Percentiles rank a stretch among this genome's conserved stretches.
Conservation (phyloP, 306 rosid species). For the Inga oerstediana region DNA sequence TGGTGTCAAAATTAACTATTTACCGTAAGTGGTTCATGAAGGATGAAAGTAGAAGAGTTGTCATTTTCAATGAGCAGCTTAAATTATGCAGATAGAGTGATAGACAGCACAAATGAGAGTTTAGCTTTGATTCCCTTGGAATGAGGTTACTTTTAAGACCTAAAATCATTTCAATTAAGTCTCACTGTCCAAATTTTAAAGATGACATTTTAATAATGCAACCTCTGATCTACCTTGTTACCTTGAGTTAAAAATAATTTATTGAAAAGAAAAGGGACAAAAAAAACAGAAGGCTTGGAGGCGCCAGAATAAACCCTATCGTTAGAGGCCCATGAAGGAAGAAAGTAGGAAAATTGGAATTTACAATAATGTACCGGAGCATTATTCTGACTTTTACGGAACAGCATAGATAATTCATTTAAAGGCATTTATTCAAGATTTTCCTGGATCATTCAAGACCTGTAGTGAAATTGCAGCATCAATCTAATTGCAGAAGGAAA, state of each 20-base stretch:
- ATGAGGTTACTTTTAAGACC: background rate
- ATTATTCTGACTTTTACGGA: conserved; percentile 7
- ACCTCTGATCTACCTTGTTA: background rate
- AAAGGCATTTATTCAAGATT: background rate
- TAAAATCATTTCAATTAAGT: background rate
- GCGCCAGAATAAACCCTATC: background rate
- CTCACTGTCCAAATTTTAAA: background rate
- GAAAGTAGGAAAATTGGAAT: background rate
- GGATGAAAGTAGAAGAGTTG: background rate
- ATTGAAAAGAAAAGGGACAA: background rate
- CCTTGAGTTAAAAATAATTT: background rate
- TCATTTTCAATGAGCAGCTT: background rate
- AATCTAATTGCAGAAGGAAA: background rate
- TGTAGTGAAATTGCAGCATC: background rate
- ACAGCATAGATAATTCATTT: background rate
- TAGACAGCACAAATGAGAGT: background rate
- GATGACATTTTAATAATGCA: background rate
- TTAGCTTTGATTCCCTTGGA: background rate
- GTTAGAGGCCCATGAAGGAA: background rate
- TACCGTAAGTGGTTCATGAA: background rate
- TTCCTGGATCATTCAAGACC: conserved; percentile 1
- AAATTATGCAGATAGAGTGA: background rate
- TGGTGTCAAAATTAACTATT: background rate
- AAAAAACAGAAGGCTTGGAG: background rate
- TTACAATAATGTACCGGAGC: background rate